Evolutionary conservation across 1,284 basidiomycete species (phyloP), one percentile per base, ranked within the genome.

Genomic region (Marasmius oreades): DNA sequence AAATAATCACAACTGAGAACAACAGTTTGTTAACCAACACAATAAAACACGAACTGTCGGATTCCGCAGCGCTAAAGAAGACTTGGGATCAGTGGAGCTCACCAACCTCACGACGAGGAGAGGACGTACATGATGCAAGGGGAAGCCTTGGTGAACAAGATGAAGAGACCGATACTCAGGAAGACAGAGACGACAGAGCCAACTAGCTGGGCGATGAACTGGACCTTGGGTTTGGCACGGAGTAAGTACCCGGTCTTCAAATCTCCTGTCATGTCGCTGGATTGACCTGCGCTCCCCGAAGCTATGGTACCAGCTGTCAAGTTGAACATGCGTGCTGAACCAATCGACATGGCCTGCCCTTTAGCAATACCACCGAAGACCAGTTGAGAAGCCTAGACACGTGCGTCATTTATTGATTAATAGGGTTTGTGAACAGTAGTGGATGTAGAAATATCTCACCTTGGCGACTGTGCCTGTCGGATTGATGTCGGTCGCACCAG

Each of bases 191-290:
- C 81, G 55, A 82, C 69, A 22, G 82, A 72, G 45, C 84, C 84
- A 55, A 70, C 71, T 3, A 84, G 69, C 70, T 86, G 83, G 39
- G 83, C 84, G 63, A 82, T 74, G 68, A 88, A 88, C 71, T 88
- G 84, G 65, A 80, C 81, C 59, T 72, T 75, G 23, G 87, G 87
- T 63, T 82, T 85, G 28, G 86, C 83, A 45, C 85, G 75, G 12
- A 88, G 76, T 55, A 89, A 76, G 68, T 87, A 86, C 56, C 84
- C 84, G 8, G 88, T 86, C 73, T 88, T 88, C 63, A 89, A 70
- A 64, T 90, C 88, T 56, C 85, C 81, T 57, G 84, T 83, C 86
- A 89, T 88, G 67, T 90, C 87, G 52, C 78, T 70, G 20, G 83
- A 75, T 66, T 86, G 83, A 22, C 76, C 79, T 18, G 85, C 82